Evolutionary conservation across 176 grass and related monocot genomes (phyloP).

Genomic region (Juncus inflexus): DNA sequence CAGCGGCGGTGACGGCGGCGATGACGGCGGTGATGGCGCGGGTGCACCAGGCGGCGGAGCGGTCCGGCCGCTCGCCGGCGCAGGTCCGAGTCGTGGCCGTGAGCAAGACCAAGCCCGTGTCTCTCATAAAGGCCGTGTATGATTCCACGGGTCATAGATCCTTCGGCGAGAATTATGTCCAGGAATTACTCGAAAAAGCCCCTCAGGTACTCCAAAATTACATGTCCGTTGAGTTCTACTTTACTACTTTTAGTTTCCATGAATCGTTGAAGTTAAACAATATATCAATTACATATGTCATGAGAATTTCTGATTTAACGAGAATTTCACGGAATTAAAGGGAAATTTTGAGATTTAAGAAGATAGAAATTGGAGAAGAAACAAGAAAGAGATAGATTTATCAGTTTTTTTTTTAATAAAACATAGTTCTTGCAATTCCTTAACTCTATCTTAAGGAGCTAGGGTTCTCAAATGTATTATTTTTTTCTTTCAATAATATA

Average conservation of each 20-base stretch:
- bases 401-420: too few relatives aligned
- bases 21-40: constrained; percentile 63
- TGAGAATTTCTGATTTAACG: too few relatives aligned
- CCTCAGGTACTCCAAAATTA: constrained; percentile 42
- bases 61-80: constrained; percentile 37
- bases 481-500: too few relatives aligned
- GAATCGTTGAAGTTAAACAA: background rate
- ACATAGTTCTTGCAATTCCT: background rate
- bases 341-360: too few relatives aligned
- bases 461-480: too few relatives aligned
- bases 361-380: background rate
- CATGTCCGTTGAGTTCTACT: background rate
- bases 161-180: constrained; percentile 95
- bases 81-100: constrained; percentile 69
- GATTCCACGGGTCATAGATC: constrained; percentile 65
- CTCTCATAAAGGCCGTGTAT: constrained; percentile 54
- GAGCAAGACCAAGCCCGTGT: constrained; percentile 76
- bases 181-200: constrained; percentile 88
- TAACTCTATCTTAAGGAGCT: too few relatives aligned
- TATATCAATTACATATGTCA: too few relatives aligned
- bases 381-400: background rate
- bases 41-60: constrained; percentile 63
- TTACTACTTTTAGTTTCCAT: background rate
- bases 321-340: too few relatives aligned
- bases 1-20: constrained; percentile 43